These are phyloP conservation scores for Eruca vesicaria DNA, from an alignment of 441 rosid species.

Conservation along the genomic window DNA sequence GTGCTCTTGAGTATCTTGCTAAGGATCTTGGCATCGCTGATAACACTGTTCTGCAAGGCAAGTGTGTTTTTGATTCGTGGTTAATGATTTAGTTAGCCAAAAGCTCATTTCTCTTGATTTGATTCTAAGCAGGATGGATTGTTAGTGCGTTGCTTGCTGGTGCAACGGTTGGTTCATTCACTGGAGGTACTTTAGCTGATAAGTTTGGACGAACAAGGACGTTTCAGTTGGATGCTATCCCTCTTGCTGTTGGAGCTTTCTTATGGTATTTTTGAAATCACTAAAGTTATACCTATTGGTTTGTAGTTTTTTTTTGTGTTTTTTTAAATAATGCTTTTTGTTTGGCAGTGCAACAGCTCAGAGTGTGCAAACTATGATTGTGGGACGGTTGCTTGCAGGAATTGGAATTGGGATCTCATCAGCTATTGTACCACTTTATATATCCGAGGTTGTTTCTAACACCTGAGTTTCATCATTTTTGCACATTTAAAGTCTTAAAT, in stretches of 20 bases:
- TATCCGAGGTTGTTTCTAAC: slow-evolving; percentile 72
- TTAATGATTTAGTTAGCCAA: background rate
- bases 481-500: background rate
- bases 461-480: background rate
- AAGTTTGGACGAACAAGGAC: slow-evolving; percentile 92
- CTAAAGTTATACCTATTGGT: background rate
- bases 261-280: slow-evolving; percentile 51
- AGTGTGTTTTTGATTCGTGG: slow-evolving; percentile 1
- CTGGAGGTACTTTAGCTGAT: slow-evolving; percentile 95
- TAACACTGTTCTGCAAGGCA: slow-evolving; percentile 87
- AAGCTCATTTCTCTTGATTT: slow-evolving; percentile 6
- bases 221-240: slow-evolving; percentile 92
- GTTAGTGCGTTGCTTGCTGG: slow-evolving; percentile 96
- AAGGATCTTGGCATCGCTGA: slow-evolving; percentile 93
- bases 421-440: slow-evolving; percentile 96
- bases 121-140: slow-evolving; percentile 72
- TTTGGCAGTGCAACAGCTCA: slow-evolving; percentile 78
- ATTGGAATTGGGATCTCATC: slow-evolving; percentile 97
- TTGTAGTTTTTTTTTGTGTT: background rate
- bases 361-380: slow-evolving; percentile 85
- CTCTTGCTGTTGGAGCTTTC: slow-evolving; percentile 80
- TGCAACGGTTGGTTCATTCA: slow-evolving; percentile 94
- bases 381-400: slow-evolving; percentile 96
- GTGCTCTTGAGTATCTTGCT: slow-evolving; percentile 92
- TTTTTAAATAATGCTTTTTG: slow-evolving; percentile 10